Base-by-base conservation (phyloP, 1,139 yeast species). In the Yamadazyma friedrichii region DNA sequence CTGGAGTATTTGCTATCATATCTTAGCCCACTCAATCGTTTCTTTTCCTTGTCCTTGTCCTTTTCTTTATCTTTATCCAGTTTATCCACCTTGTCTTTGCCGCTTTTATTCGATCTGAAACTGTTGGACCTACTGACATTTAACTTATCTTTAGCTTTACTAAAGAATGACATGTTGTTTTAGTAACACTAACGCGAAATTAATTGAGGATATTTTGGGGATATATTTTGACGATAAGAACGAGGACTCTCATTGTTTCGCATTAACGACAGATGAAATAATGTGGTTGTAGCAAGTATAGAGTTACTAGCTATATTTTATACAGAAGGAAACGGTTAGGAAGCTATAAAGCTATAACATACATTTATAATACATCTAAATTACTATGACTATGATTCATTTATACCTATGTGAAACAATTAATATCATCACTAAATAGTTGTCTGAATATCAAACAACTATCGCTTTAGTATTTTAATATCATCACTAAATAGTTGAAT, bases 21-120 rank as follows among this genome's bases (percentile, higher is more conserved):
- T 12, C 42, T 40, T 17, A 50, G 41, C 15, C 53, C 53, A 33
- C 54, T 50, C 25, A 50, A 45, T 31, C 54, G 34, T 33, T 50
- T 50, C 35, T 47, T 47, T 15, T 50, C 51, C 39, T 49, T 50
- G 1, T 48, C 49, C 15, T 44, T 42, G 8, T 20, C 24, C 13
- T 44, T 48, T 26, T 43, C 45, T 6, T 20, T 20, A 20, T 20
- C 24, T 16, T 39, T 42, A 13, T 38, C 35, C 22, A 36, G 38
- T 29, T 43, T 42, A 8, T 45, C 38, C 15, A 15, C 16, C n/a
- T 25, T 12, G 20, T 11, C 6, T 6, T 15, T 17, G 9, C 30
- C 24, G 13, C 40, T 38, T 17, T 35, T 28, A 15, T 27, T 31
- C 11, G 42, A 39, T 17, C 38, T 26, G 13, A 32, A 16, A 38